A percentile compares a stretch with the other conserved stretches of the same genome.
phyloP scores from a whole-genome alignment of 768 basidiomycete species.

The Podaxis mareebaensis region DNA sequence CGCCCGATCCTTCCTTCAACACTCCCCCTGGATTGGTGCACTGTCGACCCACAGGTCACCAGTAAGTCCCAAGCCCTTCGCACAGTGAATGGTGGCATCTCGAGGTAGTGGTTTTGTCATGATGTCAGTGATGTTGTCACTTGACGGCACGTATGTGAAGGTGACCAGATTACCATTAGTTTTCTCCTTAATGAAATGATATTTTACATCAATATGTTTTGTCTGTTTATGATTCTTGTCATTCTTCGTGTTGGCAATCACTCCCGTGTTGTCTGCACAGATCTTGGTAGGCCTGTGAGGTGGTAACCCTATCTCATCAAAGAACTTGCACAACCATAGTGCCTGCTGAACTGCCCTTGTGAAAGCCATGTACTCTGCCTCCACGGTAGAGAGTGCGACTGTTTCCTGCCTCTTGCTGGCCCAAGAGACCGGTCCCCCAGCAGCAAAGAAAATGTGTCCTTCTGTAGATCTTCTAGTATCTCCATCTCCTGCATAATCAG shows the following conservation, averaged over 20 bases:
- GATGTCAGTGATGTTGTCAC: conserved; percentile 21
- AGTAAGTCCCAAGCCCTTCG: not conserved
- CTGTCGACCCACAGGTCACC: not conserved
- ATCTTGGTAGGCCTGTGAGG: conserved; percentile 6
- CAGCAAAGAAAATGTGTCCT: too few relatives aligned
- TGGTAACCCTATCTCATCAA: not conserved
- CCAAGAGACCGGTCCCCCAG: too few relatives aligned
- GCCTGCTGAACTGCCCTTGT: not conserved
- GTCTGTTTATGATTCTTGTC: conserved; percentile 28
- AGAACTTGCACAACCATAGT: not conserved
- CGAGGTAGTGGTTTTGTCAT: conserved; percentile 19
- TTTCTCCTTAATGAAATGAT: conserved; percentile 31
- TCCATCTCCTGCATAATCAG: too few relatives aligned
- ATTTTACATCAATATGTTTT: conserved; percentile 39
- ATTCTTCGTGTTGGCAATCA: conserved; percentile 24
- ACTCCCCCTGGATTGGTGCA: not conserved
- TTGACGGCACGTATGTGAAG: conserved; percentile 17
- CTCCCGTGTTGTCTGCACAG: conserved; percentile 26
- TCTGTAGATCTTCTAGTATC: too few relatives aligned
- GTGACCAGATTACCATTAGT: conserved; percentile 15
- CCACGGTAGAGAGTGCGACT: too few relatives aligned
- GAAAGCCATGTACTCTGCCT: conserved; percentile 20
- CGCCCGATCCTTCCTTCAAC: too few relatives aligned
- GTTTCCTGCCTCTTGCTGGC: too few relatives aligned
- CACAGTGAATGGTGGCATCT: not conserved